Evolutionary conservation across 1,284 basidiomycete genomes (phyloP).

Genomic region (Naganishia albida): DNA sequence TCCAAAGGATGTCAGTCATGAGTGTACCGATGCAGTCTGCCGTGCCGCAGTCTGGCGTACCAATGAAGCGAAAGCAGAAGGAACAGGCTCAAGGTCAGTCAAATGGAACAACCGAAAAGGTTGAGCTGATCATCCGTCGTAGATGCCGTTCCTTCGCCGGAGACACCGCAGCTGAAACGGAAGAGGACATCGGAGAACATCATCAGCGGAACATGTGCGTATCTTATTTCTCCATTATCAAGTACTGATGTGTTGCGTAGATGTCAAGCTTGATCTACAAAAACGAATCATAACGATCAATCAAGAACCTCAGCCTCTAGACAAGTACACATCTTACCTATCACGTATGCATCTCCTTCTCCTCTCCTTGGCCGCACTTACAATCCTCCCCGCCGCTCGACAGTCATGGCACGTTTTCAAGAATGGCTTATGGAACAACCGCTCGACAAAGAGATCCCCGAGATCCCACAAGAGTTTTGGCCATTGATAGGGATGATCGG

Average conservation of each 20-base stretch:
- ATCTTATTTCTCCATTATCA: not conserved
- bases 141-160: too few relatives aligned
- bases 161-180: too few relatives aligned
- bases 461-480: constrained; percentile 25
- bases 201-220: constrained; percentile 19
- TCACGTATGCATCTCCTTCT: not conserved
- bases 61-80: too few relatives aligned
- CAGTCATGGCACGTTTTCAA: constrained; percentile 33
- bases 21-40: too few relatives aligned
- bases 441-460: constrained; percentile 4
- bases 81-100: too few relatives aligned
- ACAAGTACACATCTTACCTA: constrained; percentile 31
- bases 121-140: too few relatives aligned
- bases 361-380: not conserved
- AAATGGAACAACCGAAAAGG: too few relatives aligned
- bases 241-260: not conserved
- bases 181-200: not conserved
- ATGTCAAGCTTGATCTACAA: constrained; percentile 24
- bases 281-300: constrained; percentile 25
- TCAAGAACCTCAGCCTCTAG: constrained; percentile 23
- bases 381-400: not conserved
- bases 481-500: constrained; percentile 33
- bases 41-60: too few relatives aligned
- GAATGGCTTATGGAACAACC: constrained; percentile 30
- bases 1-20: too few relatives aligned